These are phyloP conservation scores for Podospora tetraspora DNA, from an alignment of 495 filamentous ascomycete species.

Conservation along the genomic window DNA sequence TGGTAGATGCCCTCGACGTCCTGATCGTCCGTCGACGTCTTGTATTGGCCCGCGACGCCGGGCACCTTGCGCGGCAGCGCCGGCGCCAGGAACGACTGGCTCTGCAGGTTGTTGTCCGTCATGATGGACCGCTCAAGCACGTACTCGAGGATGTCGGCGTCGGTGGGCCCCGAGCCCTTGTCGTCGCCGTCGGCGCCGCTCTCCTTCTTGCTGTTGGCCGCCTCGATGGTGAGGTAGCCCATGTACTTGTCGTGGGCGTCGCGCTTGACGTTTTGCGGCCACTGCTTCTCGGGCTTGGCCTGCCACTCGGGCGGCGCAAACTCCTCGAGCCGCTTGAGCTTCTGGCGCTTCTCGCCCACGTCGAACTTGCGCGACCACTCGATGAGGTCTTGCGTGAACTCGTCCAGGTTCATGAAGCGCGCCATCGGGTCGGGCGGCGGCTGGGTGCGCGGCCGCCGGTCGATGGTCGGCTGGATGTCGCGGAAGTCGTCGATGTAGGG, in stretches of 20 bases:
- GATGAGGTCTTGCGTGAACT: constrained; percentile 51
- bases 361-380: constrained; percentile 34
- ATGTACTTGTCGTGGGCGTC: constrained; percentile 29
- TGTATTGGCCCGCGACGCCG: constrained; percentile 46
- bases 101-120: constrained; percentile 28
- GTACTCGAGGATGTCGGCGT: constrained; percentile 37
- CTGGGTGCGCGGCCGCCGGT: constrained; percentile 42
- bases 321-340: constrained; percentile 33
- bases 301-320: constrained; percentile 35
- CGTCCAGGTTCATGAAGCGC: constrained; percentile 59
- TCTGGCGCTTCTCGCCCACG: constrained; percentile 22
- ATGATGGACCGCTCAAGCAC: constrained; percentile 38
- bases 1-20: constrained; percentile 41
- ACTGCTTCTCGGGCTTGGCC: constrained; percentile 24
- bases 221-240: constrained; percentile 28
- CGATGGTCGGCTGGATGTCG: constrained; percentile 66
- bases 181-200: constrained; percentile 30
- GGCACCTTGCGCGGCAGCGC: constrained; percentile 40
- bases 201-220: constrained; percentile 44
- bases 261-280: constrained; percentile 25
- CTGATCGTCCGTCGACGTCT: constrained; percentile 37
- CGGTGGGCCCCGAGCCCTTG: constrained; percentile 43
- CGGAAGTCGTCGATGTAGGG: constrained; percentile 85
- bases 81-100: constrained; percentile 39
- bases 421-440: constrained; percentile 50